These are phyloP conservation scores for Scleroderma bovista DNA, from an alignment of 768 basidiomycete species.

Conservation along the genomic window DNA sequence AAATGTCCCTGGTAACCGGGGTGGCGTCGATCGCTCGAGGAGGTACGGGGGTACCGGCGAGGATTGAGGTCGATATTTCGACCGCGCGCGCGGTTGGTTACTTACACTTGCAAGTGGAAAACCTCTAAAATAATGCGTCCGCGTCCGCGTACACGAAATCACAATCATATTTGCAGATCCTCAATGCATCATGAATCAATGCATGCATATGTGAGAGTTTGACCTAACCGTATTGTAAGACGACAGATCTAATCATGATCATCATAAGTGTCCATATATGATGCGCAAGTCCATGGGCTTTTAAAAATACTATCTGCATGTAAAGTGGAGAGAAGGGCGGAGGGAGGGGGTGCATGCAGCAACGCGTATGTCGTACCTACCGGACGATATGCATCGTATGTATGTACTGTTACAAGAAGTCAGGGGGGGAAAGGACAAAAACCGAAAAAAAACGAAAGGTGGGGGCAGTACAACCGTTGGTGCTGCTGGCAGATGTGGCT, in stretches of 20 bases:
- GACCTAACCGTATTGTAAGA: too few relatives aligned
- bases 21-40: constrained; percentile 59
- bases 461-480: not conserved
- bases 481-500: not conserved
- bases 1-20: constrained; percentile 87
- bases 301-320: not conserved
- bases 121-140: too few relatives aligned
- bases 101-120: too few relatives aligned
- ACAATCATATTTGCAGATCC: too few relatives aligned
- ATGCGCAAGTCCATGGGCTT: not conserved
- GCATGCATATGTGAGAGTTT: too few relatives aligned
- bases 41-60: constrained; percentile 27
- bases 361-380: not conserved
- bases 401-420: too few relatives aligned
- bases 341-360: not conserved
- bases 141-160: too few relatives aligned
- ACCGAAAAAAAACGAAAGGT: not conserved
- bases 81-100: too few relatives aligned
- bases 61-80: constrained; percentile 10
- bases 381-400: too few relatives aligned
- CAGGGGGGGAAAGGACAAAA: too few relatives aligned
- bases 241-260: too few relatives aligned
- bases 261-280: not conserved
- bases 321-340: not conserved
- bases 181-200: too few relatives aligned